phyloP scores from a whole-genome alignment of 257 asterid genomes.

The Penstemon barbatus region DNA sequence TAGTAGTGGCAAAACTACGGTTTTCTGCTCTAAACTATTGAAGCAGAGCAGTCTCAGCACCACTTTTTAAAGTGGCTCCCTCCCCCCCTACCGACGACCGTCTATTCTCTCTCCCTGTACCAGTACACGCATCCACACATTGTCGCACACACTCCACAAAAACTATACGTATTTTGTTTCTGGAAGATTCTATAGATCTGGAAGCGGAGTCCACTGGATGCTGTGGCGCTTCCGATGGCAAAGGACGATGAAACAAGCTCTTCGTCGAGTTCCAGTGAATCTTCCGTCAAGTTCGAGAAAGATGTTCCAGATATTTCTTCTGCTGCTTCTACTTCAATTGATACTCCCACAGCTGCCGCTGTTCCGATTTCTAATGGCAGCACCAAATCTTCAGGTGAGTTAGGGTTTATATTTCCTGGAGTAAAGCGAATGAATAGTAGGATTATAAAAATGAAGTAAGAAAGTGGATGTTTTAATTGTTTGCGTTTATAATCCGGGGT shows the following conservation, averaged over 20 bases:
- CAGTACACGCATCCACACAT: neutral
- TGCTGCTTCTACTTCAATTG: slow-evolving; percentile 26
- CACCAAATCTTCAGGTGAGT: slow-evolving; percentile 56
- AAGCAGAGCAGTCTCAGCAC: neutral
- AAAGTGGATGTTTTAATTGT: neutral
- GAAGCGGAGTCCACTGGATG: slow-evolving; percentile 38
- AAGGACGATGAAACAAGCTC: slow-evolving; percentile 37
- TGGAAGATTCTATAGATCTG: slow-evolving; percentile 51
- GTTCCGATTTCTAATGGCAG: slow-evolving; percentile 45
- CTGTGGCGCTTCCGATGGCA: slow-evolving; percentile 39
- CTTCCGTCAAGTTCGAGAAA: slow-evolving; percentile 44
- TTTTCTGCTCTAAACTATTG: neutral
- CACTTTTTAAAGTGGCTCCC: neutral
- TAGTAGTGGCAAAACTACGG: slow-evolving; percentile 18
- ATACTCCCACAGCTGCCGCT: slow-evolving; percentile 19
- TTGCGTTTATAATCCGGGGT: neutral
- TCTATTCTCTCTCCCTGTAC: neutral
- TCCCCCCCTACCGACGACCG: neutral
- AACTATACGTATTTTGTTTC: slow-evolving; percentile 5
- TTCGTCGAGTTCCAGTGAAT: slow-evolving; percentile 52
- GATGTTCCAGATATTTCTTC: slow-evolving; percentile 34
- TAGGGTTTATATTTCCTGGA: slow-evolving; percentile 15
- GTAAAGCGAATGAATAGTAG: slow-evolving; percentile 24
- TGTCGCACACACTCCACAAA: neutral
- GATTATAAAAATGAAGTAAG: slow-evolving; percentile 23